Evolutionary conservation across 352 stramenopile species (phyloP).

Genomic region (Pythium myriotylum): DNA sequence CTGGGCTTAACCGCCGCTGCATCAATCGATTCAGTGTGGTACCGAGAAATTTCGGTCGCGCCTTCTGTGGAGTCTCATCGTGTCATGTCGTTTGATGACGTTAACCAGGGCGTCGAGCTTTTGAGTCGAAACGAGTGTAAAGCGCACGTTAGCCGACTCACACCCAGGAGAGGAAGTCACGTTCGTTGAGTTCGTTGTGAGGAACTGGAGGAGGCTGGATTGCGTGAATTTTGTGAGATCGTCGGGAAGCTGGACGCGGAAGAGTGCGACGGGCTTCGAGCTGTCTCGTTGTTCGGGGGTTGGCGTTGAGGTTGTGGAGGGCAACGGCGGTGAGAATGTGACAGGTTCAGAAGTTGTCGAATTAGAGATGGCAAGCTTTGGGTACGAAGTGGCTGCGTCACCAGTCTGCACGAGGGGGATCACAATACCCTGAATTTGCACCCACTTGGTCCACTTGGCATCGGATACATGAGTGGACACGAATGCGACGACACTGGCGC

Average conservation of each 20-base stretch:
- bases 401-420: background rate
- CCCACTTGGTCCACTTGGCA: background rate
- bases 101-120: background rate
- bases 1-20: no score
- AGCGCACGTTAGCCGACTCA: background rate
- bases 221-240: conserved; percentile 5
- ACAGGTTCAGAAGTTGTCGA: background rate
- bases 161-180: background rate
- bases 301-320: background rate
- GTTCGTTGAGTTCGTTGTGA: background rate
- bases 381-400: background rate
- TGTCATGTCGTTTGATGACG: background rate
- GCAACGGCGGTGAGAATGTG: background rate
- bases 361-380: background rate
- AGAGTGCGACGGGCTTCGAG: background rate
- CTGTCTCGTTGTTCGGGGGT: background rate
- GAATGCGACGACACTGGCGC: conserved; percentile 4
- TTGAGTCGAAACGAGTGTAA: conserved; percentile 1
- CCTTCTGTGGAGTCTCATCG: background rate
- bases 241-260: background rate
- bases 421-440: background rate
- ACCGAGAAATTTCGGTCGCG: background rate
- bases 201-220: background rate
- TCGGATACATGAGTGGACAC: background rate
- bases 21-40: no score